Conservation (phyloP, 1,284 basidiomycete genomes). For the Puccinia horiana region DNA sequence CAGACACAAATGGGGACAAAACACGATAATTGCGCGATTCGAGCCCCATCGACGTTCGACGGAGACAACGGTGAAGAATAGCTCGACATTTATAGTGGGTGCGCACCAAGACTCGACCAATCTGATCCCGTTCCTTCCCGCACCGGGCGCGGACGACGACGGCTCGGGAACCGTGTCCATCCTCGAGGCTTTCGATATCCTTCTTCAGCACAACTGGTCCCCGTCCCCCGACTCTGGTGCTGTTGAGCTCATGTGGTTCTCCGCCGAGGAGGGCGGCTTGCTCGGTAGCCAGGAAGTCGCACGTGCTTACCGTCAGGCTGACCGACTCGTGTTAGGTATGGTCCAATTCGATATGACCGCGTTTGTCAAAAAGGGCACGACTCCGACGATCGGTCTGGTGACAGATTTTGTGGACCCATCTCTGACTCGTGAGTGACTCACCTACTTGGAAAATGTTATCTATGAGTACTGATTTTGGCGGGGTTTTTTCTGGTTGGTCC, state of each 20-base stretch:
- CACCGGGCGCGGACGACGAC: slow-evolving; percentile 78
- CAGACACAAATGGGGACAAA: slow-evolving; percentile 86
- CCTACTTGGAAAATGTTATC: slow-evolving; percentile 11
- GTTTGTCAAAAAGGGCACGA: slow-evolving; percentile 86
- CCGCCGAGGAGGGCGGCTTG: slow-evolving; percentile 88
- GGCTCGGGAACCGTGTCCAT: slow-evolving; percentile 90
- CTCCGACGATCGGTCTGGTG: slow-evolving; percentile 85
- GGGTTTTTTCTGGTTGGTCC: neutral
- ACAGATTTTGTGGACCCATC: slow-evolving; percentile 77
- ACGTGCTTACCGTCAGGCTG: slow-evolving; percentile 69
- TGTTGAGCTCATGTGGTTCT: slow-evolving; percentile 95
- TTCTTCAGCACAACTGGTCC: slow-evolving; percentile 68
- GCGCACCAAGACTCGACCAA: slow-evolving; percentile 60
- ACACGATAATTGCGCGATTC: slow-evolving; percentile 73
- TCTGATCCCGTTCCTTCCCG: slow-evolving; percentile 73
- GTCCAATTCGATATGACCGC: slow-evolving; percentile 66
- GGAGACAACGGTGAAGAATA: slow-evolving; percentile 50
- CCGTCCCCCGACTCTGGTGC: slow-evolving; percentile 72
- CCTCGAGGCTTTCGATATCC: slow-evolving; percentile 80
- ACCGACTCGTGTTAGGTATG: slow-evolving; percentile 78
- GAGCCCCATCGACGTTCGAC: slow-evolving; percentile 52
- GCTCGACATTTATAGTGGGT: slow-evolving; percentile 58
- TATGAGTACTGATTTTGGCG: too few species aligned
- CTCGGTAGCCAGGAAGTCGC: slow-evolving; percentile 92
- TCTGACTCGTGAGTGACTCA: slow-evolving; percentile 63